These are phyloP conservation scores for Conticribra guillardii DNA, from an alignment of 108 stramenopile species.

Conservation along the genomic window DNA sequence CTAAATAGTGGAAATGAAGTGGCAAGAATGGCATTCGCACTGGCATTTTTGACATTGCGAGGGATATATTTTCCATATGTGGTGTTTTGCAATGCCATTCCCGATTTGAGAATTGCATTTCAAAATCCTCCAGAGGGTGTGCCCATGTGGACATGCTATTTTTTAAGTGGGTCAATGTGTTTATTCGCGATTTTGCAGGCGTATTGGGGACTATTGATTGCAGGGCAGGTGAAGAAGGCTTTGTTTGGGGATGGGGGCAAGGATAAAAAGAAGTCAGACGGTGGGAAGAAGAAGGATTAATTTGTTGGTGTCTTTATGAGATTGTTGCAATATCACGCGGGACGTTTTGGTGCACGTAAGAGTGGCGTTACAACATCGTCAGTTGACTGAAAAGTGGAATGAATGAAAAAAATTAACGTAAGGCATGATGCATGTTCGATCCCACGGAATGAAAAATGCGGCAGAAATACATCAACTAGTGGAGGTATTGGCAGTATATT, in stretches of 20 bases:
- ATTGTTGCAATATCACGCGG: no score
- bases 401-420: no score
- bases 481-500: no score
- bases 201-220: slow-evolving; percentile 61
- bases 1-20: slow-evolving; percentile 39
- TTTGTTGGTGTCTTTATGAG: not conserved
- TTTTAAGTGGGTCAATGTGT: slow-evolving; percentile 24
- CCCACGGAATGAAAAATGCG: no score
- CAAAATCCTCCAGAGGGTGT: slow-evolving; percentile 31
- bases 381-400: no score
- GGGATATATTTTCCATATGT: slow-evolving; percentile 68
- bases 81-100: slow-evolving; percentile 29
- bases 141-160: slow-evolving; percentile 38
- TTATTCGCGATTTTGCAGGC: slow-evolving; percentile 57
- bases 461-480: no score
- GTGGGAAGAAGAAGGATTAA: slow-evolving; percentile 5
- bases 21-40: slow-evolving; percentile 54
- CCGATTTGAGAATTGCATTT: slow-evolving; percentile 41
- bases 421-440: no score
- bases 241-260: no score
- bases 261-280: not conserved
- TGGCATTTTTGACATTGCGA: slow-evolving; percentile 55
- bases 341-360: no score
- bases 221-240: slow-evolving; percentile 51
- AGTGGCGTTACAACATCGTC: no score